Base-by-base conservation (phyloP, 225 moss, liverwort and hornwort genomes). In the Polytrichum commune region DNA sequence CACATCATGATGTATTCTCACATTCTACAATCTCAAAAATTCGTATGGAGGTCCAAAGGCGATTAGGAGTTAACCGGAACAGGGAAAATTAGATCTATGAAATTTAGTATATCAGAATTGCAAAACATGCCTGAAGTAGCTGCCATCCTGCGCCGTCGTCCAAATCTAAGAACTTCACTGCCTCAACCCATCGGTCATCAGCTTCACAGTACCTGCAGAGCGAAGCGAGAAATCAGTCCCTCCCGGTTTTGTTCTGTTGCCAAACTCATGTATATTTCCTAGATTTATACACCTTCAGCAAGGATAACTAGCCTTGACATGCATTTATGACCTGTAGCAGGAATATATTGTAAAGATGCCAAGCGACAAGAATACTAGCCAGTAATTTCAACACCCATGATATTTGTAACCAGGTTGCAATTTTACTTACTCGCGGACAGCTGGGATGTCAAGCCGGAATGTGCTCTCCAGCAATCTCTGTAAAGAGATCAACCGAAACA, bases 111-210 rank as follows among this genome's bases (percentile, higher is more conserved):
- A 46, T 46, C 46, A 46, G 5, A 62, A 4, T 29, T 33, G n/a
- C 55, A 30, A 67, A 24, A 63, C 27, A 18, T 74, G 90, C 92
- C 92, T 90, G 80, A 62, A 97, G 97, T 67, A 97, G 73, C 81
- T 97, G 97, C 97, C 97, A 97, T 76, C 97, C 97, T 73, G 97
- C 93, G 72, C 94, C 92, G 60, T 94, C 97, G 67, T 97, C 97
- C 29, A 97, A 74, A 78, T 97, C 90, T 83, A 97, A 64, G 69
- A 97, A 97, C 58, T 77, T 75, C 60, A 90, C 92, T 72, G 97
- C 97, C 67, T 92, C 86, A 7, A 63, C 78, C 84, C 93, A 92
- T 38, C 91, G 92, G 65, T 97, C 97, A 83, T 97, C 97, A 69
- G 97, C 97, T 24, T 78, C 78, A 72, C 92, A 92, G 56, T 92